Conservation (phyloP, 805 yeast genomes). For the Komagataella pastoris region DNA sequence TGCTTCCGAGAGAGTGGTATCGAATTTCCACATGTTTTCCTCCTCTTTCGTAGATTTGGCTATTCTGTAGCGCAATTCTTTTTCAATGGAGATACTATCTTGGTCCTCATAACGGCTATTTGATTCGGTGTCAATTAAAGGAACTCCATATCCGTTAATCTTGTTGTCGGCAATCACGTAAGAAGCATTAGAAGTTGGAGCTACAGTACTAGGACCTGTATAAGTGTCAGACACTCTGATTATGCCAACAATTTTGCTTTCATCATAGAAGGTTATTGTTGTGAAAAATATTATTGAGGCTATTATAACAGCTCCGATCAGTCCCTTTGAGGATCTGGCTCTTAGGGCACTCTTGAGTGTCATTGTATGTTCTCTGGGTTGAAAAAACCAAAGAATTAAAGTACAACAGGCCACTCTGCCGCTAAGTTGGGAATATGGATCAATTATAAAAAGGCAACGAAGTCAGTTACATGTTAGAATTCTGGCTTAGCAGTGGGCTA, state of each 20-base stretch:
- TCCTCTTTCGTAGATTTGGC: background rate
- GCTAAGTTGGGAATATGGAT: too few species aligned
- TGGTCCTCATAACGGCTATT: background rate
- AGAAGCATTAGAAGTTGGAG: background rate
- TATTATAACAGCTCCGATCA: background rate
- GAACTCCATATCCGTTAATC: background rate
- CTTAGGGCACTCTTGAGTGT: background rate
- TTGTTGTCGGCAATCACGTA: background rate
- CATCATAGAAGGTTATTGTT: background rate
- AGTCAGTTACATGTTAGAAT: background rate
- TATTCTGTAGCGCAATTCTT: background rate
- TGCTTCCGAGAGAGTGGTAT: background rate
- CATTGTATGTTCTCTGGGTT: background rate
- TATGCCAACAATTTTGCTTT: background rate
- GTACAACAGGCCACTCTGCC: background rate
- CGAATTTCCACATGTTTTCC: background rate
- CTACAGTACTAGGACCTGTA: background rate
- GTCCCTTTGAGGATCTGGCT: background rate
- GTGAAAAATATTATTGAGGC: background rate
- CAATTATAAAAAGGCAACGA: background rate
- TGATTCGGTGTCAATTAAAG: background rate
- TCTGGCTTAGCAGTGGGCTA: background rate
- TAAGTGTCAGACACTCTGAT: background rate
- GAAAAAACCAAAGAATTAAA: background rate
- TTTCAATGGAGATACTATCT: background rate